Base-by-base conservation (phyloP, 306 rosid genomes). In the Castanopsis chinensis region DNA sequence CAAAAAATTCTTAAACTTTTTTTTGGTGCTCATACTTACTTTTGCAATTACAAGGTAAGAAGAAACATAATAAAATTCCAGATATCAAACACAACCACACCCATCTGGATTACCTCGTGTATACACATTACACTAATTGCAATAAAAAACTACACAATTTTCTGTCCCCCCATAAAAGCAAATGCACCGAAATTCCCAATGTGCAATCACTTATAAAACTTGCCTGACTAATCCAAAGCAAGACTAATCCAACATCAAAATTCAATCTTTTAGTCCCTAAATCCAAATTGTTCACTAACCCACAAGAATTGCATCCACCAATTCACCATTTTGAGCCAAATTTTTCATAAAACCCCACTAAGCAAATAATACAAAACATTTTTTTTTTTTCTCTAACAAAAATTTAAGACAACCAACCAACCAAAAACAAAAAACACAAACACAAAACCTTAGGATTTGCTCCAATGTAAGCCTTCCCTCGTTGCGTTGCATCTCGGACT, bases 391-490 rank as follows among this genome's bases (percentile, higher is more conserved):
- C 58, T 20, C 33, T 5, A 45, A 32, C 6, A 23, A 64, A 75
- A 81, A 41, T 7, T 41, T 79, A 73, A n/a, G 28, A 81, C 63
- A 1, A 19, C 19, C 14, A 32, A 80, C 74, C 6, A 8, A 25
- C 27, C 2, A 25, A 25, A 23, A 17, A 30, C 79, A 27, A n/a
- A 23, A 5, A 2, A 33, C 11, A 7, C 9, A 58, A 27, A 14
- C 28, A 54, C 67, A 77, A 75, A 88, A 95, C 99, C 99, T 93
- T 81, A 95, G 83, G 56, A 95, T 96, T 91, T 95, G 99, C 87
- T 95, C 99, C 93, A 95, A 83, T 75, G 99, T 95, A 69, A 95
- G 97, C 68, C 99, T 84, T 77, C 99, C 99, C 81, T 95, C 94
- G 53, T 95, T 95, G 11, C 90, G 88, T 80, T 88, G 93, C 99